phyloP scores from a whole-genome alignment of 2,329 filamentous ascomycete genomes.

The Exophiala spinifera region DNA sequence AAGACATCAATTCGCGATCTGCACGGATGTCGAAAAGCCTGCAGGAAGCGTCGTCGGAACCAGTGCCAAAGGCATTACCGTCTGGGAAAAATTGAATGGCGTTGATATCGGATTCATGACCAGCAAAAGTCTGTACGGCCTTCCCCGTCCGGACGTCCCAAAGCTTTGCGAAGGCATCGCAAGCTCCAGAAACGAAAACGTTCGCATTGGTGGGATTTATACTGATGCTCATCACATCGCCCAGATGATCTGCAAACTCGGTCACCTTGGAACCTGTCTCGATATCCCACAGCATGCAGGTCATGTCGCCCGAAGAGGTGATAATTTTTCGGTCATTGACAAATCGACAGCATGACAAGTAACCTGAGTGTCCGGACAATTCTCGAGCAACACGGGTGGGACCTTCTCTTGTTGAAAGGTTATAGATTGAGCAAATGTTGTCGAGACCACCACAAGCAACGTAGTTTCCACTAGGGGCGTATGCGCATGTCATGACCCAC shows the following conservation, averaged over 20 bases:
- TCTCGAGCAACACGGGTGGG: slow-evolving; percentile 94
- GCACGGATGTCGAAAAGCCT: slow-evolving; percentile 96
- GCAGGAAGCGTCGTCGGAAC: slow-evolving; percentile 96
- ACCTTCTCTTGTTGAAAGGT: slow-evolving; percentile 94
- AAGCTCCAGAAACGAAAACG: slow-evolving; percentile 98
- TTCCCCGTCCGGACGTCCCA: slow-evolving; percentile 99
- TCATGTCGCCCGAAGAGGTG: slow-evolving; percentile 98
- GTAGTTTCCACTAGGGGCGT: slow-evolving; percentile 96
- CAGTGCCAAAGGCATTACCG: slow-evolving; percentile 95
- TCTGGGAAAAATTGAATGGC: slow-evolving; percentile 99
- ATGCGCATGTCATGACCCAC: slow-evolving; percentile 99
- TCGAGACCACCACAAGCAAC: slow-evolving; percentile 97
- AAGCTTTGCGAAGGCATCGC: slow-evolving; percentile 95
- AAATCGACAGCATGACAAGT: slow-evolving; percentile 96
- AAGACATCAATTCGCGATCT: slow-evolving; percentile 72
- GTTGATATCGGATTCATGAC: slow-evolving; percentile 98
- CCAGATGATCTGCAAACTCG: slow-evolving; percentile 96
- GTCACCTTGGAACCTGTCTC: slow-evolving; percentile 96
- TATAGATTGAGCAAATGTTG: slow-evolving; percentile 99
- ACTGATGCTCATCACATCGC: slow-evolving; percentile 99
- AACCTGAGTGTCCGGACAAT: slow-evolving; percentile 93
- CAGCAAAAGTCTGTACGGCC: slow-evolving; percentile 96
- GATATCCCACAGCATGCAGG: slow-evolving; percentile 99
- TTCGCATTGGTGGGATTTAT: slow-evolving; percentile 99
- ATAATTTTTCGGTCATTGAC: slow-evolving; percentile 98